Base-by-base conservation (phyloP, 192 early-diverging fungal species). In the Backusella luteola region DNA sequence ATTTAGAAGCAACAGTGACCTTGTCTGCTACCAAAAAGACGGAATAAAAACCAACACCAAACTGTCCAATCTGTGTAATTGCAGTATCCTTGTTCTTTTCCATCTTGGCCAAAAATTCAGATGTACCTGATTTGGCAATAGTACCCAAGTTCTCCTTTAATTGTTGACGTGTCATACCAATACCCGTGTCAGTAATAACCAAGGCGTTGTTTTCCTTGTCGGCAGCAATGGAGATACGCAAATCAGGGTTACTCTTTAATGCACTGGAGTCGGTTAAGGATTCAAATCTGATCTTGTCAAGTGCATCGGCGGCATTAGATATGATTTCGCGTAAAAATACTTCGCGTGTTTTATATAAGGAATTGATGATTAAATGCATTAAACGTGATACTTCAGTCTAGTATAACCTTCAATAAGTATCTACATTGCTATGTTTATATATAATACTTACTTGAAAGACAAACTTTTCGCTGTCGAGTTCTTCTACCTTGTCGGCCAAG, bases 11-110 rank as follows among this genome's bases (percentile, higher is more conserved):
- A 17, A 99, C 97, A 7, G 91, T 88, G 38, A 99, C 97, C 83
- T 91, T 92, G 86, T 99, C 97, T 35, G 97, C 97, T 17, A 96
- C 94, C 84, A 97, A 87, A 81, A 96, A 99, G 17, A 94, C 96
- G 35, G 96, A 97, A 88, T 99, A 99, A 86, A 99, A 99, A 38
- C 98, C 97, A 34, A 99, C 97, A 91, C 98, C 98, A 84, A 99
- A 99, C 86, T 99, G 96, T 53, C 98, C 98, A 74, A 98, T 97
- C 74, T 98, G 86, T 34, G 89, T 88, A 82, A 88, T 87, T 41
- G 90, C 91, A 44, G 87, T 84, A 77, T 96, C 91, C 39, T 93
- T 89, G 80, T 94, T 90, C 23, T 90, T 86, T 67, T 96, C 94
- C 69, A 96, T 79, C 19, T 91, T 88, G 73, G 93, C 86, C 74